Evolutionary conservation across 2,329 filamentous ascomycete species (phyloP), one percentile per base, ranked within the genome.

Genomic region (Fusarium protoensiforme): DNA sequence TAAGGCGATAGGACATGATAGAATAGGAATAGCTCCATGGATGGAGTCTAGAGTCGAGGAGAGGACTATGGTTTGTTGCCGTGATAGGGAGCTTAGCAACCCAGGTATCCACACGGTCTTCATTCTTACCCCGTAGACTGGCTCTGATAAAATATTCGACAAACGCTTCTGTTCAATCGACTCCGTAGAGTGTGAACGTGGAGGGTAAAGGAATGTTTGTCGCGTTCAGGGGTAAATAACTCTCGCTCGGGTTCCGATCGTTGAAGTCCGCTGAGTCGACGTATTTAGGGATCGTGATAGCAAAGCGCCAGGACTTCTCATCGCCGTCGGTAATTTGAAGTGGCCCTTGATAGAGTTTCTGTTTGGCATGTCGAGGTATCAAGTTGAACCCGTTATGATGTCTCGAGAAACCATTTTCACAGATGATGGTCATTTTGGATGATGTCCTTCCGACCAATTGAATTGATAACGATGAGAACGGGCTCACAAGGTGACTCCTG

Each of bases 61-160:
- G 75, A 1, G 71, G 53, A 0, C 74, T 35, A 0, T 66, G 65
- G 1, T 54, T 43, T 7, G 63, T 48, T 2, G 82, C 22, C 3
- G 16, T 68, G 10, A 83, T 18, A 0, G 80, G 81, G 2, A 79
- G 41, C 0, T 38, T 68, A 1, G 75, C 81, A 5, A 66, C 38
- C 1, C 53, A 10, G 1, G n/a, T 53, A 10, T 74, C 54, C 5
- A 10, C 48, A 2, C 13, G 27, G 2, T 35, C 59, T 4, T 59
- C 29, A 0, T 33, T 53, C 1, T 61, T 69, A 41, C 69, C 71
- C 6, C n/a, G 59, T 3, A 84, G 38, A 2, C 71, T 67, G 0
- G 82, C 81, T 35, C 80, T 65, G 2, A 85, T 65, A 13, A 74
- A 78, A 46, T 84, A 85, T 51, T 85, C 81, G 9, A 77, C 35